These are phyloP conservation scores for Viridothelium virens DNA, from an alignment of 495 filamentous ascomycete genomes.

Conservation along the genomic window DNA sequence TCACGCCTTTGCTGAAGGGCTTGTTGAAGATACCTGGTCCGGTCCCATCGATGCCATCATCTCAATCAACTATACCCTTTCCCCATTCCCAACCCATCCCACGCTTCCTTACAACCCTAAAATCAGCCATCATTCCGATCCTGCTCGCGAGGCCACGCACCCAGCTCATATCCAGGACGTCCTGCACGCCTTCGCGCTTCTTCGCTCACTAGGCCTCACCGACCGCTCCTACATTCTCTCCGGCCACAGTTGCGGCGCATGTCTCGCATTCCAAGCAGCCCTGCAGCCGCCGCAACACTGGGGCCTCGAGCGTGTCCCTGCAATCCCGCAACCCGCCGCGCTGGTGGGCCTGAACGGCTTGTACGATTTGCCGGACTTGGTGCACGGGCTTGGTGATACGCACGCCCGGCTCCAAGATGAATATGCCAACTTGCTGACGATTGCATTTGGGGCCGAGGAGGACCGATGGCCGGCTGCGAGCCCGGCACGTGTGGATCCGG, in stretches of 20 bases:
- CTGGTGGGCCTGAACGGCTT: constrained; percentile 58
- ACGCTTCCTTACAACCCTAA: constrained; percentile 26
- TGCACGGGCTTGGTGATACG: constrained; percentile 40
- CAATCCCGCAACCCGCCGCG: constrained; percentile 34
- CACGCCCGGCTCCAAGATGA: constrained; percentile 24
- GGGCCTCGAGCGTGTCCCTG: constrained; percentile 17
- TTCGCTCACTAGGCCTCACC: constrained; percentile 29
- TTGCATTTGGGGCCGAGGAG: constrained; percentile 56
- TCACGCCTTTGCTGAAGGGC: not conserved
- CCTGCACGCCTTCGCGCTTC: constrained; percentile 37
- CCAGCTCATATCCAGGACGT: constrained; percentile 72
- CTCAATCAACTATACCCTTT: constrained; percentile 74
- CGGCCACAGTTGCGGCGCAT: constrained; percentile 72
- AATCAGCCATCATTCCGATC: constrained; percentile 16
- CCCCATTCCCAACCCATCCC: constrained; percentile 54
- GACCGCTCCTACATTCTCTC: constrained; percentile 50
- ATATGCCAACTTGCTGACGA: constrained; percentile 53
- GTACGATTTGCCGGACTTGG: constrained; percentile 54
- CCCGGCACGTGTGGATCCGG: constrained; percentile 38
- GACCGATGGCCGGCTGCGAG: constrained; percentile 46
- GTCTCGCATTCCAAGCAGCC: constrained; percentile 61
- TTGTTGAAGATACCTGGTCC: not conserved
- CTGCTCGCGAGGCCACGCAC: constrained; percentile 47
- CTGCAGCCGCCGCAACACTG: constrained; percentile 35
- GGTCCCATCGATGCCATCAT: constrained; percentile 52